Conservation (phyloP, 352 stramenopile genomes). For the Ophiocytium majus region DNA sequence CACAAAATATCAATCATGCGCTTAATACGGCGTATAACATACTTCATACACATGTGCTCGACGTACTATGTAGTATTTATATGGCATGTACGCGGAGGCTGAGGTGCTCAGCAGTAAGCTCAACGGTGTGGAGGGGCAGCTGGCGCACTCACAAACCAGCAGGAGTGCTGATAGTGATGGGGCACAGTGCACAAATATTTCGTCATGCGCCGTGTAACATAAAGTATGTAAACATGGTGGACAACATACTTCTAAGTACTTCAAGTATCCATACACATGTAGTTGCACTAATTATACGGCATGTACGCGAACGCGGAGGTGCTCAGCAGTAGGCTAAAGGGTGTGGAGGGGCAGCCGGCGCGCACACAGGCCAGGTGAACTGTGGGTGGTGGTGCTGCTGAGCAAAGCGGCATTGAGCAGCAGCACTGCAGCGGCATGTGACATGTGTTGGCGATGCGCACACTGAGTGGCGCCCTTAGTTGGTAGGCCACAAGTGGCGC, state of each 20-base stretch:
- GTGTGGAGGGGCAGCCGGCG: too few relatives aligned
- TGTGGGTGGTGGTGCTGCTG: too few relatives aligned
- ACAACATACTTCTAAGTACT: neutral
- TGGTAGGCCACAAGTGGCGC: neutral
- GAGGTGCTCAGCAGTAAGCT: neutral
- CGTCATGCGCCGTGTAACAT: neutral
- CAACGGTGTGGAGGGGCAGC: neutral
- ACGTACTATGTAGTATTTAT: neutral
- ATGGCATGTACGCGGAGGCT: neutral
- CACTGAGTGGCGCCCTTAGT: neutral
- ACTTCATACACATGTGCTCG: neutral
- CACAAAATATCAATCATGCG: neutral
- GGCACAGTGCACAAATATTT: neutral
- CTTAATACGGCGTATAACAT: neutral
- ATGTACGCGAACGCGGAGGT: too few relatives aligned
- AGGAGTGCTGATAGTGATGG: neutral
- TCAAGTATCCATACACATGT: neutral
- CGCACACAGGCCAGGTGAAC: too few relatives aligned
- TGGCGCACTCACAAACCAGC: neutral
- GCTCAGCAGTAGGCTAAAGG: too few relatives aligned
- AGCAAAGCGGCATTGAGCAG: neutral
- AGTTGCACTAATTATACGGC: neutral
- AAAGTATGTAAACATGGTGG: too few relatives aligned
- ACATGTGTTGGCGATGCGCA: neutral
- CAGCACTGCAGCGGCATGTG: neutral